Percentiles rank a stretch among this genome's conserved stretches.
phyloP scores from a whole-genome alignment of 768 basidiomycete genomes.

The Termitomyces sp. region DNA sequence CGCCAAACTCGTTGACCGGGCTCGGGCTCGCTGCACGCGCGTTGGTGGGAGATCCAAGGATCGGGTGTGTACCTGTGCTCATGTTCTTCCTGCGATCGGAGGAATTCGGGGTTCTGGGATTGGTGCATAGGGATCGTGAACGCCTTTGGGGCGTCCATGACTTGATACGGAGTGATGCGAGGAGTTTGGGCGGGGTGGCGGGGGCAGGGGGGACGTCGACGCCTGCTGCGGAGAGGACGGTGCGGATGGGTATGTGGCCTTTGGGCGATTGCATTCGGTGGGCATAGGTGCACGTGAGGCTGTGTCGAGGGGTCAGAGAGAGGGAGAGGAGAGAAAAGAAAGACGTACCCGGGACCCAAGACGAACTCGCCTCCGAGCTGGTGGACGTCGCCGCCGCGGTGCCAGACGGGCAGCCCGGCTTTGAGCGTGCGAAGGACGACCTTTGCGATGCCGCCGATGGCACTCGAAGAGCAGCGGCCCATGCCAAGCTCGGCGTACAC shows the following conservation, averaged over 20 bases:
- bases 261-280: slow-evolving; percentile 81
- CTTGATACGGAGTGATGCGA: background rate
- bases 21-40: background rate
- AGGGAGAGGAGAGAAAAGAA: background rate
- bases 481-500: slow-evolving; percentile 78
- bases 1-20: background rate
- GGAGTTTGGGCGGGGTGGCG: background rate
- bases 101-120: too few species aligned
- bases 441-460: slow-evolving; percentile 67
- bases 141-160: background rate
- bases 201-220: slow-evolving; percentile 13
- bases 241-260: slow-evolving; percentile 67
- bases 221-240: slow-evolving; percentile 59
- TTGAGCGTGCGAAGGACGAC: slow-evolving; percentile 66
- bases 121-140: background rate
- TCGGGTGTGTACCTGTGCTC: background rate
- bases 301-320: slow-evolving; percentile 16
- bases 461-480: slow-evolving; percentile 24
- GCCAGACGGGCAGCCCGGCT: slow-evolving; percentile 78
- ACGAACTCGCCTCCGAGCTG: slow-evolving; percentile 91
- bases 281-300: slow-evolving; percentile 64
- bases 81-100: background rate
- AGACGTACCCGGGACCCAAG: slow-evolving; percentile 35
- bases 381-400: slow-evolving; percentile 66
- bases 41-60: background rate